These are phyloP conservation scores for Eimeria maxima DNA, from an alignment of 169 alveolate species.

Conservation along the genomic window DNA sequence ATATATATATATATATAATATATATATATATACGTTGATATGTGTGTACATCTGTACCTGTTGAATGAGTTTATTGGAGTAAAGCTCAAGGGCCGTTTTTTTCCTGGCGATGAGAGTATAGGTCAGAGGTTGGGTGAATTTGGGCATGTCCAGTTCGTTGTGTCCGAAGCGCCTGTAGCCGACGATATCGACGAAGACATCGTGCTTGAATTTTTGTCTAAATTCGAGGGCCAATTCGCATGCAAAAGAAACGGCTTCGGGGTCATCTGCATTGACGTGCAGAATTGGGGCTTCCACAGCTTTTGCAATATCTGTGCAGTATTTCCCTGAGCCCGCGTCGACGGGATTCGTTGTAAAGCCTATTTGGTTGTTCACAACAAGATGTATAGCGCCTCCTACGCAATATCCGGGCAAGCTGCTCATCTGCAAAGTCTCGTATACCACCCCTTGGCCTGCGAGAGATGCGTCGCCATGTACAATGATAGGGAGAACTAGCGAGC, in stretches of 20 bases:
- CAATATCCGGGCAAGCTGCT: conserved; percentile 92
- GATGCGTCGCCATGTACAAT: conserved; percentile 98
- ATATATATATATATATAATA: not conserved
- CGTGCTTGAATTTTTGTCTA: conserved; percentile 93
- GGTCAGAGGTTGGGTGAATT: conserved; percentile 96
- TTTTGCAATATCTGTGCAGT: conserved; percentile 95
- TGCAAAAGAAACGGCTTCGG: conserved; percentile 95
- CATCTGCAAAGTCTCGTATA: conserved; percentile 96
- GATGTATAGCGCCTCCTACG: conserved; percentile 80
- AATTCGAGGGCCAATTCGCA: conserved; percentile 94
- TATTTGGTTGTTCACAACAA: conserved; percentile 96
- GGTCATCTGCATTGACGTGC: conserved; percentile 97
- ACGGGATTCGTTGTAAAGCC: conserved; percentile 97
- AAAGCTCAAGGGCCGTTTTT: conserved; percentile 90
- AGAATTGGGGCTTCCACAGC: conserved; percentile 96
- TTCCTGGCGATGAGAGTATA: conserved; percentile 92
- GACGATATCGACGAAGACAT: conserved; percentile 95
- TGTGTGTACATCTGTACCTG: conserved; percentile 61
- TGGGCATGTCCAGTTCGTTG: conserved; percentile 98
- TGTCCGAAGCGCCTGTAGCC: conserved; percentile 97
- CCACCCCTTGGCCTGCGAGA: conserved; percentile 97
- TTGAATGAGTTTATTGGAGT: conserved; percentile 89
- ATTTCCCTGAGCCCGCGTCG: conserved; percentile 94
- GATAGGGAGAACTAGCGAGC: conserved; percentile 90
- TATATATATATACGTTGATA: no score